Percentiles rank a stretch among this genome's conserved stretches.
Evolutionary conservation across 192 early-diverging fungal genomes (phyloP).

Genomic region (Powellomyces hirtus): DNA sequence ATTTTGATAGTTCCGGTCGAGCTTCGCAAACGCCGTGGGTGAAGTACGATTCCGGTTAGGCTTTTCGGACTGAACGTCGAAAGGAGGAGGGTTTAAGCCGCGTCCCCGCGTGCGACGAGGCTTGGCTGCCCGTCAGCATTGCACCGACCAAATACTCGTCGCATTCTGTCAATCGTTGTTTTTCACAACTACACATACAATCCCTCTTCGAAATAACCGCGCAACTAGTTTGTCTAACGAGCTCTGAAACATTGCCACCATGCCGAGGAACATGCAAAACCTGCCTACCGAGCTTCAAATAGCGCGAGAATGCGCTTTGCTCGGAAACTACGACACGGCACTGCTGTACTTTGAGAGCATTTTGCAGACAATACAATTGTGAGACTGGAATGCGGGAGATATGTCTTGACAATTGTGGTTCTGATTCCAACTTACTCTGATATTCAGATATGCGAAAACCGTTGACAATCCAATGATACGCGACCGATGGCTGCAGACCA

Average conservation of each 20-base stretch:
- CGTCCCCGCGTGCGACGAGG: too few relatives aligned
- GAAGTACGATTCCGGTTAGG: too few relatives aligned
- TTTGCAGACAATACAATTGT: conserved; percentile 48
- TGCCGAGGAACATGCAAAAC: background rate
- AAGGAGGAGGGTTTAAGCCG: too few relatives aligned
- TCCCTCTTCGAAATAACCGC: too few relatives aligned
- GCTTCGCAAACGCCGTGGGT: too few relatives aligned
- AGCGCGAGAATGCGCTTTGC: conserved; percentile 52
- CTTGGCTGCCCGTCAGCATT: too few relatives aligned
- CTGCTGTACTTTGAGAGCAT: conserved; percentile 55
- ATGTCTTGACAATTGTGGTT: background rate
- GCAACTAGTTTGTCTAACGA: too few relatives aligned
- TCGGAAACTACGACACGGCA: conserved; percentile 58
- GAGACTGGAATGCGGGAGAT: background rate
- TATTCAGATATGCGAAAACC: conserved; percentile 43
- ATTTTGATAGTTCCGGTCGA: too few relatives aligned
- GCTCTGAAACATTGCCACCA: background rate
- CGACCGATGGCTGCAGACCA: conserved; percentile 42
- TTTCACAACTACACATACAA: too few relatives aligned
- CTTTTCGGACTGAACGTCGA: too few relatives aligned
- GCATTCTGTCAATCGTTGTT: too few relatives aligned
- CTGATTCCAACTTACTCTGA: background rate
- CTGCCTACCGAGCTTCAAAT: conserved; percentile 42
- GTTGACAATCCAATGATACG: conserved; percentile 28
- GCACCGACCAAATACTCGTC: too few relatives aligned